Conservation (phyloP, 148 eudicot genomes). For the Vaccinium vitisidaea region DNA sequence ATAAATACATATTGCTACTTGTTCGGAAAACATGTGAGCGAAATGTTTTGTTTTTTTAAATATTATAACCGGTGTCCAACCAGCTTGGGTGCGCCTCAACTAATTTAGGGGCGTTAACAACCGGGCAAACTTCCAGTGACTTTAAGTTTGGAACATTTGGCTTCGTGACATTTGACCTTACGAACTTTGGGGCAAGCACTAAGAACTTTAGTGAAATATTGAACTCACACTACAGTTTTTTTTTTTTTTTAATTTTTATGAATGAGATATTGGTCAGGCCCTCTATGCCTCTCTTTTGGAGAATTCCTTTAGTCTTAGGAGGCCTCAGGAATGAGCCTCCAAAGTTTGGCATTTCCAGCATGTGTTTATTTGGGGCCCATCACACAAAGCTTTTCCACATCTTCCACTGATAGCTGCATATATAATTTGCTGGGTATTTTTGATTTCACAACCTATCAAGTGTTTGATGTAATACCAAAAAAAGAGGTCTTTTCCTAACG, state of each 20-base stretch:
- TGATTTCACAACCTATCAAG: background rate
- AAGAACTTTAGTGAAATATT: too few species aligned
- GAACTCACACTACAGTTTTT: background rate
- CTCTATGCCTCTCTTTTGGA: background rate
- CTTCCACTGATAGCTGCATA: background rate
- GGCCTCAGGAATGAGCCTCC: background rate
- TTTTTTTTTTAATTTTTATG: background rate
- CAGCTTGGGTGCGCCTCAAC: too few species aligned
- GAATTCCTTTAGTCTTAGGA: background rate
- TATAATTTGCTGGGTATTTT: background rate
- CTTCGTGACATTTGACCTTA: too few species aligned
- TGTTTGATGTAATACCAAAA: background rate
- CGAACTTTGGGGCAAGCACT: too few species aligned
- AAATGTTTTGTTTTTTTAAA: too few species aligned
- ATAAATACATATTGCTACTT: too few species aligned
- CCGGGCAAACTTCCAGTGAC: too few species aligned
- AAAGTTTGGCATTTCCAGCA: background rate
- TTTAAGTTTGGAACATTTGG: too few species aligned
- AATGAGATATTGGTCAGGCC: background rate
- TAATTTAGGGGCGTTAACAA: too few species aligned
- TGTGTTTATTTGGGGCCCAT: background rate
- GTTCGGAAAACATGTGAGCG: too few species aligned
- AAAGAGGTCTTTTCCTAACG: background rate
- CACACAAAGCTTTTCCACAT: background rate
- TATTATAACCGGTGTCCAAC: too few species aligned